A percentile compares a stretch with the other conserved stretches of the same genome.
Evolutionary conservation across 1,284 basidiomycete genomes (phyloP).

Genomic region (Flammula alnicola): DNA sequence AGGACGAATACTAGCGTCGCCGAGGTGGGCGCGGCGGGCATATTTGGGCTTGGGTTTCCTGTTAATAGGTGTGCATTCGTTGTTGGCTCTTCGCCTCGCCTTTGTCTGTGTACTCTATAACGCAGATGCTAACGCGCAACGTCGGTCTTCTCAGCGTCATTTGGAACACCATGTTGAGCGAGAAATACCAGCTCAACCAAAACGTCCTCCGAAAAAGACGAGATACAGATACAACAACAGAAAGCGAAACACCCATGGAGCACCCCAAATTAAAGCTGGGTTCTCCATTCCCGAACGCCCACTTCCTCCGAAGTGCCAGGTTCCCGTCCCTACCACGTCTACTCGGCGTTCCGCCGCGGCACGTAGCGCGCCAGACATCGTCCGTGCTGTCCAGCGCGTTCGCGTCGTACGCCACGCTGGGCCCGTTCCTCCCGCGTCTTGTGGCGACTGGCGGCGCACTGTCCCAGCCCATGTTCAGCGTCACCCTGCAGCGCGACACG

Average conservation of each 20-base stretch:
- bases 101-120: no score
- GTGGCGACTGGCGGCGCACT: constrained; percentile 35
- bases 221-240: no score
- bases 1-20: constrained; percentile 54
- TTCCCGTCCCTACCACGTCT: constrained; percentile 20
- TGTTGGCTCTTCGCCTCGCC: no score
- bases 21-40: constrained; percentile 49
- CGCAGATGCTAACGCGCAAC: no score
- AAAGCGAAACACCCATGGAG: constrained; percentile 4
- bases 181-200: constrained; percentile 5
- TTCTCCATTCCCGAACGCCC: constrained; percentile 17
- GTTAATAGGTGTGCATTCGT: constrained; percentile 50
- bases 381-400: constrained; percentile 26
- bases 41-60: constrained; percentile 64
- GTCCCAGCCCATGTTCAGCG: constrained; percentile 43
- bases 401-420: constrained; percentile 30
- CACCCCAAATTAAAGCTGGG: constrained; percentile 23
- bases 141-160: constrained; percentile 32
- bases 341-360: constrained; percentile 7
- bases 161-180: constrained; percentile 40
- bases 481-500: constrained; percentile 54
- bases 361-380: constrained; percentile 15
- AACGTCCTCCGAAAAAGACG: constrained; percentile 1
- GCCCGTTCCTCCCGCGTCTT: constrained; percentile 46
- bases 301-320: constrained; percentile 18